phyloP scores from a whole-genome alignment of 2,329 filamentous ascomycete species.

The Cordyceps sp. region DNA sequence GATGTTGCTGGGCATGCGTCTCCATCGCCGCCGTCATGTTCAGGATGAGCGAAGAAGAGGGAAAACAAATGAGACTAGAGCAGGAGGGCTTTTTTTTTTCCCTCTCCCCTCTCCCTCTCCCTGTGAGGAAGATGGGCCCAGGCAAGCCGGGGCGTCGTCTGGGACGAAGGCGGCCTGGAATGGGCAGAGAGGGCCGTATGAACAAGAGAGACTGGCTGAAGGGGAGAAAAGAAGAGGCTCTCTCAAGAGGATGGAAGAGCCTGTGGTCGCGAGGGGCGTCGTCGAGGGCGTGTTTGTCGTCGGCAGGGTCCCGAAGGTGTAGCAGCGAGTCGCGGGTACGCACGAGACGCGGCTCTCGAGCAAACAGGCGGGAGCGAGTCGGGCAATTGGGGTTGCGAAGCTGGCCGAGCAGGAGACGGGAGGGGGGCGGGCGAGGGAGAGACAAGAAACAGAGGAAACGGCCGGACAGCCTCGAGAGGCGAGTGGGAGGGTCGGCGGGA shows the following conservation, averaged over 20 bases:
- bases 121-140: no score
- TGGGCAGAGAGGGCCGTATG: no score
- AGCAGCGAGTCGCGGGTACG: not conserved
- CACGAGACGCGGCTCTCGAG: constrained; percentile 1
- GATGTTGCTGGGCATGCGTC: constrained; percentile 5
- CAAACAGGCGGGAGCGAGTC: constrained; percentile 1
- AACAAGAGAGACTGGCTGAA: no score
- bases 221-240: not conserved
- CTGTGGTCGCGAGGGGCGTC: not conserved
- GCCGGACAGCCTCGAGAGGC: not conserved
- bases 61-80: no score
- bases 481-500: not conserved
- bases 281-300: not conserved
- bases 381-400: constrained; percentile 1
- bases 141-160: not conserved
- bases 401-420: not conserved
- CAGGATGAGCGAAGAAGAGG: not conserved
- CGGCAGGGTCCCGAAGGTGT: not conserved
- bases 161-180: no score
- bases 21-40: constrained; percentile 6
- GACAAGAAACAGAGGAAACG: not conserved
- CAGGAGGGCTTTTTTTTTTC: no score
- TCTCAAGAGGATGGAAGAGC: not conserved
- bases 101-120: no score
- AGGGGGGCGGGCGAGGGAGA: not conserved